These are phyloP conservation scores for Lentinula guzmanii DNA, from an alignment of 768 basidiomycete species.

Conservation along the genomic window DNA sequence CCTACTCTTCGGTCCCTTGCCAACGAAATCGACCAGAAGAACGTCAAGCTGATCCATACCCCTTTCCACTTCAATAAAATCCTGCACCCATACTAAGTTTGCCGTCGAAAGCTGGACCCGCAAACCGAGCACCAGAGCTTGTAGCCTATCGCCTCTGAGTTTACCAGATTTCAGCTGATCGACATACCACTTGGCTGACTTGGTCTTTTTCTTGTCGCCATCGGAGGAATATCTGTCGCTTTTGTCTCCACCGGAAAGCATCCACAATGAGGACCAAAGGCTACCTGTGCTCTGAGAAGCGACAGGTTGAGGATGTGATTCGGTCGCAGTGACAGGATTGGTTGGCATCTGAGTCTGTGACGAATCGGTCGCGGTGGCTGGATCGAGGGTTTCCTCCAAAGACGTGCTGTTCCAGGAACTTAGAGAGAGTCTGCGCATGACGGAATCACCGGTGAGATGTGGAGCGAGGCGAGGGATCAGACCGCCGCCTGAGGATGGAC, in stretches of 20 bases:
- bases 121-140: constrained; percentile 75
- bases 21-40: constrained; percentile 55
- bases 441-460: constrained; percentile 69
- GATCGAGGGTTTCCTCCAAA: constrained; percentile 23
- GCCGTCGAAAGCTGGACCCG: constrained; percentile 85
- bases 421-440: constrained; percentile 66
- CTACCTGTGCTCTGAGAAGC: constrained; percentile 71
- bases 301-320: constrained; percentile 32
- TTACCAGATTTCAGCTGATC: constrained; percentile 52
- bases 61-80: constrained; percentile 60
- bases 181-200: constrained; percentile 59
- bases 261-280: constrained; percentile 74
- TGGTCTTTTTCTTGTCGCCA: constrained; percentile 13
- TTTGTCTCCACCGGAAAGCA: constrained; percentile 55
- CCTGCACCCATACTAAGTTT: constrained; percentile 68
- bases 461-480: constrained; percentile 66
- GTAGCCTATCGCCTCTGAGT: constrained; percentile 50
- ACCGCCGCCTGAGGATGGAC: constrained; percentile 50
- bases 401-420: constrained; percentile 47
- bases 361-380: constrained; percentile 23
- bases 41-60: constrained; percentile 62
- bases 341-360: constrained; percentile 24
- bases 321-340: background rate
- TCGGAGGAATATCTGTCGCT: constrained; percentile 9
- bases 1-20: constrained; percentile 60